A percentile compares a stretch with the other conserved stretches of the same genome.
Evolutionary conservation across 257 asterid genomes (phyloP).

Genomic region (Primulina huaijiensis): DNA sequence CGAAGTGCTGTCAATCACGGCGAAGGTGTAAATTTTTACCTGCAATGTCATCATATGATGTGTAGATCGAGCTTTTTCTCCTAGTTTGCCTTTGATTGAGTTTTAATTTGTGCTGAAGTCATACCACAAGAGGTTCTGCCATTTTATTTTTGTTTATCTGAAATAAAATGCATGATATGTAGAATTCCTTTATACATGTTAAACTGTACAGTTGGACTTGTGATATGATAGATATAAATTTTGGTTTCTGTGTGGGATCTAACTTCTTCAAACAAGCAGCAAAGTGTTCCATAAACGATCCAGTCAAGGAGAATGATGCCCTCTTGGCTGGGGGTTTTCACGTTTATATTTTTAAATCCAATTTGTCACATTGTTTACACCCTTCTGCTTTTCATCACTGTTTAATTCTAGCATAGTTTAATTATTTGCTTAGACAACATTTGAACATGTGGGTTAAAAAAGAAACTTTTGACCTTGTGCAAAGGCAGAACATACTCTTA

Average conservation of each 20-base stretch:
- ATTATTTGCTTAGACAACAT: not conserved
- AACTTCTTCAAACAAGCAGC: slow-evolving; percentile 1
- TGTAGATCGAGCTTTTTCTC: slow-evolving; percentile 12
- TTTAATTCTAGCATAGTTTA: not conserved
- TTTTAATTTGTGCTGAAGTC: slow-evolving; percentile 11
- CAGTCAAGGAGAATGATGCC: slow-evolving; percentile 13
- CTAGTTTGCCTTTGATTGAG: slow-evolving; percentile 11
- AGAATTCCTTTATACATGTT: not conserved
- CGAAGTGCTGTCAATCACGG: slow-evolving; percentile 92
- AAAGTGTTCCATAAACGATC: slow-evolving; percentile 2
- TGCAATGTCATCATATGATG: slow-evolving; percentile 22
- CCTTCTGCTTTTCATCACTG: slow-evolving; percentile 18
- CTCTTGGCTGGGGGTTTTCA: not conserved
- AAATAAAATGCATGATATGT: not conserved
- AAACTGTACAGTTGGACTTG: slow-evolving; percentile 10
- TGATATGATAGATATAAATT: not conserved
- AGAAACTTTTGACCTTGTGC: not conserved
- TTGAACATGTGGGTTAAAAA: not conserved
- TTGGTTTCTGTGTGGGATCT: slow-evolving; percentile 15
- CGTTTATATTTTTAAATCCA: not conserved
- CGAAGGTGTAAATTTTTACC: slow-evolving; percentile 57
- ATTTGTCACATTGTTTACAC: slow-evolving; percentile 2
- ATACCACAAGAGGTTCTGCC: slow-evolving; percentile 5
- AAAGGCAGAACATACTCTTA: not conserved
- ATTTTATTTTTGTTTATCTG: slow-evolving; percentile 11